These are phyloP conservation scores for Phylloporus scabripes DNA, from an alignment of 768 basidiomycete species.

Conservation along the genomic window DNA sequence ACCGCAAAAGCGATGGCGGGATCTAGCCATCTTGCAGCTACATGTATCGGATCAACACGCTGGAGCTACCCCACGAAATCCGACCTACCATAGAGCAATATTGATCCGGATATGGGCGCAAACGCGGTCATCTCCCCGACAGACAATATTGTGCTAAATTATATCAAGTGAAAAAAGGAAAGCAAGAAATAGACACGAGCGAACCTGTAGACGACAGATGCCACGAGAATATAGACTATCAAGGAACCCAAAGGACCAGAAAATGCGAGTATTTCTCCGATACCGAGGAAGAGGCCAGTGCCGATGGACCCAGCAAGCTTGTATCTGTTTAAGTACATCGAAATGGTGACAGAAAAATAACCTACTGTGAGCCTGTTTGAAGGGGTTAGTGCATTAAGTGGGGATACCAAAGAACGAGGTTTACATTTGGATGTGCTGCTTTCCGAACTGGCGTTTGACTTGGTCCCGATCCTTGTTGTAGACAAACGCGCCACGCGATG, in stretches of 20 bases:
- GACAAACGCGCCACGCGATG: not conserved
- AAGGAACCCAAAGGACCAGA: not conserved
- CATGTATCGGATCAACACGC: not conserved
- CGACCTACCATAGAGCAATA: not conserved
- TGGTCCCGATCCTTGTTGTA: not conserved
- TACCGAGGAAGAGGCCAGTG: not conserved
- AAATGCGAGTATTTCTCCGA: not conserved
- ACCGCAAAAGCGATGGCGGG: not conserved
- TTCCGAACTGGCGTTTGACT: not conserved
- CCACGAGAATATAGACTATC: not conserved
- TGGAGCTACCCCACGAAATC: not conserved
- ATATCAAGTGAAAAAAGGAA: not conserved
- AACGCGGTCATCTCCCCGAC: not conserved
- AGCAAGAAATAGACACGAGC: not conserved
- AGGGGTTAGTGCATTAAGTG: not conserved
- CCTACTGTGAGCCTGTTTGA: not conserved
- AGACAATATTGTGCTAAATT: not conserved
- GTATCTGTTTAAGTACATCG: not conserved
- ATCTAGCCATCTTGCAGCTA: not conserved
- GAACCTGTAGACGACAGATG: not conserved
- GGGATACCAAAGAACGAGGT: not conserved
- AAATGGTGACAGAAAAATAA: not conserved
- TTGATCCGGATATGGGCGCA: not conserved
- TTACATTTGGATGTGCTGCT: not conserved
- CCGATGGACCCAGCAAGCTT: not conserved